Conservation (phyloP, 768 basidiomycete genomes). For the Naganishia onofrii region DNA sequence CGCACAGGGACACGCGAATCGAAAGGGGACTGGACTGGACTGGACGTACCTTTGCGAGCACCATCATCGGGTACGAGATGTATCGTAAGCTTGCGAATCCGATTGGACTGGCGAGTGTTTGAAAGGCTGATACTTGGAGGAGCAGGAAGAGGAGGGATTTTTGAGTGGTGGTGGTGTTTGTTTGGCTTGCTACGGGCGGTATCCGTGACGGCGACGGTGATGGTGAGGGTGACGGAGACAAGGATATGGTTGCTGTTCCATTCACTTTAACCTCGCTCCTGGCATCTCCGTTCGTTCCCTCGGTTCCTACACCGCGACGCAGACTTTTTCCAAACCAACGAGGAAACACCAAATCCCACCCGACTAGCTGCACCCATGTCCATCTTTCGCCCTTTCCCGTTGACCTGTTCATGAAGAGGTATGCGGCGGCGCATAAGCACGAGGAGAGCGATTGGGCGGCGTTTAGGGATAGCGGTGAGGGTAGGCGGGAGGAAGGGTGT, state of each 20-base stretch:
- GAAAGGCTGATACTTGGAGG: constrained; percentile 77
- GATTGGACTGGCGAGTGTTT: constrained; percentile 88
- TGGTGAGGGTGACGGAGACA: not conserved
- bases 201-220: not conserved
- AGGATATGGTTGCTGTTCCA: no score
- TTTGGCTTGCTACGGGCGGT: not conserved
- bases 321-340: not conserved
- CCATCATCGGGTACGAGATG: constrained; percentile 98
- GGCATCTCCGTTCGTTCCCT: not conserved
- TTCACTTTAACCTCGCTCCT: not conserved
- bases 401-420: constrained; percentile 36
- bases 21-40: no score
- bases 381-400: constrained; percentile 12
- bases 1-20: not conserved
- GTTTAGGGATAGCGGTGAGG: constrained; percentile 48
- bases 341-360: constrained; percentile 16
- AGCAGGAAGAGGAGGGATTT: constrained; percentile 40
- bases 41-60: constrained; percentile 72
- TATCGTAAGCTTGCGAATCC: constrained; percentile 92
- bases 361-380: constrained; percentile 12
- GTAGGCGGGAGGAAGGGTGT: constrained; percentile 38
- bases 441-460: constrained; percentile 47
- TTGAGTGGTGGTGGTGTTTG: constrained; percentile 8
- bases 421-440: constrained; percentile 41
- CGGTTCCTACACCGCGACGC: not conserved